These are phyloP conservation scores for Sorghum bicolor DNA, from an alignment of 176 grass and related monocot species.

Conservation along the genomic window DNA sequence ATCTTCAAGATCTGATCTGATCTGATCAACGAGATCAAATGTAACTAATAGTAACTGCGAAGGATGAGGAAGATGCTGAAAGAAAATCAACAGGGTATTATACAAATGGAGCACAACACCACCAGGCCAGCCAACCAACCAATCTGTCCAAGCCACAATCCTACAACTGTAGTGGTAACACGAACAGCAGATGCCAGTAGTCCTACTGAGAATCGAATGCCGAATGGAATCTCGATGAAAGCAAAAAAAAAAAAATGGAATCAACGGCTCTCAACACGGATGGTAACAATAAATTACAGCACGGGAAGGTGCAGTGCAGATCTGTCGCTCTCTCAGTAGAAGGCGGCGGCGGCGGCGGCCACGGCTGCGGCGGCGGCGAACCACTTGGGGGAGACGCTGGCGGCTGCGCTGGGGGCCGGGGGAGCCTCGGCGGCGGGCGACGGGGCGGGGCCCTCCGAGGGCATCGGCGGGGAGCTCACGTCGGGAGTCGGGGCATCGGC, in stretches of 20 bases:
- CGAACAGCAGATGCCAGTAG: not conserved
- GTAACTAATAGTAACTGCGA: not conserved
- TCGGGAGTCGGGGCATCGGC: conserved; percentile 10
- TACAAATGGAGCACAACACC: conserved; percentile 35
- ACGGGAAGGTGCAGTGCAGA: not conserved
- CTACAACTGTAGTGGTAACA: not conserved
- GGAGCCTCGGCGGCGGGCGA: not conserved
- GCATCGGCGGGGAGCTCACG: conserved; percentile 14
- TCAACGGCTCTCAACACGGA: conserved; percentile 31
- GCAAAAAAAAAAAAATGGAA: not conserved
- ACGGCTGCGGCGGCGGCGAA: conserved; percentile 23
- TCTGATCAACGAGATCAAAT: not conserved
- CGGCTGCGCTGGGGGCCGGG: conserved; percentile 25
- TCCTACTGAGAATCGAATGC: conserved; percentile 45
- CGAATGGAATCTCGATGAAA: conserved; percentile 12
- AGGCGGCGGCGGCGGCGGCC: conserved; percentile 40
- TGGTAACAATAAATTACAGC: conserved; percentile 28
- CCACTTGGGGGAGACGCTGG: conserved; percentile 35
- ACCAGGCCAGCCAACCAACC: conserved; percentile 25
- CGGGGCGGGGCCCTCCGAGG: not conserved
- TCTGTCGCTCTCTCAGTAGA: conserved; percentile 33
- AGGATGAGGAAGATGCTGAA: not conserved
- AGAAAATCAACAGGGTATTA: conserved; percentile 30
- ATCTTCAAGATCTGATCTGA: not conserved
- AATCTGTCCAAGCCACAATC: conserved; percentile 45